phyloP scores from a whole-genome alignment of 2,329 filamentous ascomycete genomes.

The Aspergillus eucalypticola region DNA sequence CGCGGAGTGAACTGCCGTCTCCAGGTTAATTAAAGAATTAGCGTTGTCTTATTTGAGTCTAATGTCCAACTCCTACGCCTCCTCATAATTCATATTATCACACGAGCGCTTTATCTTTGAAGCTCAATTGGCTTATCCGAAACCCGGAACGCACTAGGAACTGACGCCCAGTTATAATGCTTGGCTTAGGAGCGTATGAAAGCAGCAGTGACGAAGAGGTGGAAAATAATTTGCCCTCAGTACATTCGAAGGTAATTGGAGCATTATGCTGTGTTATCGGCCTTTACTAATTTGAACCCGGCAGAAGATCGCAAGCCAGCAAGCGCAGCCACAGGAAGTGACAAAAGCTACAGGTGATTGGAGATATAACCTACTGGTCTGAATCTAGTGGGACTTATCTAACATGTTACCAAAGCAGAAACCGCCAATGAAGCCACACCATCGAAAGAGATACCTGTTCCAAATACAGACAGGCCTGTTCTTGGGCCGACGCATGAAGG shows the following conservation, averaged over 20 bases:
- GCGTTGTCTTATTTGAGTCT: neutral
- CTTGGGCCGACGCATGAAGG: conserved; percentile 39
- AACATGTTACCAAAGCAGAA: conserved; percentile 8
- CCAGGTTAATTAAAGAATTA: neutral
- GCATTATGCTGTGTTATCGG: neutral
- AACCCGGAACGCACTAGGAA: neutral
- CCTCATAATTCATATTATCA: neutral
- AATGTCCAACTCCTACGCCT: neutral
- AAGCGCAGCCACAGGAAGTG: conserved; percentile 4
- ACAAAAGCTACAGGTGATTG: conserved; percentile 13
- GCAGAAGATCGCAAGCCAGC: conserved; percentile 9
- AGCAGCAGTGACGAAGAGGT: conserved; percentile 50
- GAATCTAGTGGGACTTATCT: neutral
- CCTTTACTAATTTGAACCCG: conserved; percentile 16
- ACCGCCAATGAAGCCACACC: neutral
- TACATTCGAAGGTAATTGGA: conserved; percentile 26
- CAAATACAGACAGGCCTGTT: conserved; percentile 31
- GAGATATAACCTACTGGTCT: neutral
- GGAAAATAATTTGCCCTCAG: conserved; percentile 18
- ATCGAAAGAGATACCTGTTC: conserved; percentile 7
- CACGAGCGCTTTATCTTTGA: neutral
- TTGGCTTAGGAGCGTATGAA: conserved; percentile 45
- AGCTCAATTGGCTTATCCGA: neutral
- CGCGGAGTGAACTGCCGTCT: neutral
- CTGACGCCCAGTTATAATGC: conserved; percentile 31